Evolutionary conservation across 2,329 filamentous ascomycete species (phyloP), one percentile per base, ranked within the genome.

Genomic region (Aureobasidium sp.): DNA sequence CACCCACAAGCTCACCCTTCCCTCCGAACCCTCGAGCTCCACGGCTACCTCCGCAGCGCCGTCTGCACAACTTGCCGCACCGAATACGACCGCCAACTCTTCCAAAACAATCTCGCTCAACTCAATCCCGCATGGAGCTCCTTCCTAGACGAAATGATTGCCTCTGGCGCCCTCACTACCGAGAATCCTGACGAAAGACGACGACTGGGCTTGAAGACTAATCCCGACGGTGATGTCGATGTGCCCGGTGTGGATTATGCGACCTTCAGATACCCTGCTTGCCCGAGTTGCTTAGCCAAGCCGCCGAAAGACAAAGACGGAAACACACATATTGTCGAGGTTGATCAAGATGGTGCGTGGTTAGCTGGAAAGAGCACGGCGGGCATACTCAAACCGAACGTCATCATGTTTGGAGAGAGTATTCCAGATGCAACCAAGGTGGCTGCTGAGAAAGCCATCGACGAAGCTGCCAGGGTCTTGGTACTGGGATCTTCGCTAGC

Each of bases 371-470:
- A 77, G 0, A 70, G 72, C 7, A 73, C 67, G 7, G 90, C 85
- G 0, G 94, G 93, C 2, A 85, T 97, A 41, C 74, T 99, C 61
- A 97, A 97, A 71, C 94, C 94, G 3, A 90, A 90, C 0, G 92
- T 99, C 2, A 86, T 92, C 68, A 97, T 97, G 91, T 97, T 97
- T 72, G 94, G 94, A 16, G 94, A 97, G 75, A 92, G 85, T 63
- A 96, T 97, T 54, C 79, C 83, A 0, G 74, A 76, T 1, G 69
- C 76, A 1, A 86, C 92, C 39, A 97, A 95, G 73, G 73, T 77
- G 1, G 85, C 85, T 0, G 93, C 92, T 1, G 92, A 97, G 70
- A 77, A 84, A 32, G 88, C 89, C 13, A 85, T 97, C 54, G 90
- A 97, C 69, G 81, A 82, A 32, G 89, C 91, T 1, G 85, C 85